Conservation (phyloP, 2,329 filamentous ascomycete genomes). For the Tolypocladium ophioglossoides region DNA sequence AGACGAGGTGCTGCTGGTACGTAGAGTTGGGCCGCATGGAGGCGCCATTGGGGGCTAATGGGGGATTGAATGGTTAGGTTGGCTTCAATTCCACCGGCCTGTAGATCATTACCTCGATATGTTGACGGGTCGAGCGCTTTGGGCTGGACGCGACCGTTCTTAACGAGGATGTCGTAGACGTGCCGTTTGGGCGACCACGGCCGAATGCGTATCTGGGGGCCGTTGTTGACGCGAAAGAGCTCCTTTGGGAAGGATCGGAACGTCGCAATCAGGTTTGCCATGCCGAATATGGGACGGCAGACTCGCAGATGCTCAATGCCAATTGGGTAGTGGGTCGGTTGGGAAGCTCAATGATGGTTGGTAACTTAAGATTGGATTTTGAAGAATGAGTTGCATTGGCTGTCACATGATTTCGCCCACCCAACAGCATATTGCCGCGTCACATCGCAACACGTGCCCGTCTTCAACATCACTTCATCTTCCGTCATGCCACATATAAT, state of each 20-base stretch:
- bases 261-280: conserved; percentile 2
- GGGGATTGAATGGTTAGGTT: not conserved
- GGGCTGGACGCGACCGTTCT: conserved; percentile 1
- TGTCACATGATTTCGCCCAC: too few relatives aligned
- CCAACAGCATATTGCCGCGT: too few relatives aligned
- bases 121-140: conserved; percentile 3
- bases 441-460: too few relatives aligned
- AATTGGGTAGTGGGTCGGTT: too few relatives aligned
- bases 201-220: conserved; percentile 2
- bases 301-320: too few relatives aligned
- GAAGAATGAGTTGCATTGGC: too few relatives aligned
- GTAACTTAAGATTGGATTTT: too few relatives aligned
- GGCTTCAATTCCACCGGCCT: too few relatives aligned
- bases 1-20: conserved; percentile 9
- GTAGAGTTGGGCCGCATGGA: conserved; percentile 10
- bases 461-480: too few relatives aligned
- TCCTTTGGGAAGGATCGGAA: conserved; percentile 5
- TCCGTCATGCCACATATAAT: too few relatives aligned
- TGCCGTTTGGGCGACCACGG: conserved; percentile 4
- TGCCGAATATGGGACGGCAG: not conserved
- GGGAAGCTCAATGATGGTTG: too few relatives aligned
- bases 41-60: conserved; percentile 11
- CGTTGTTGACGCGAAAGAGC: conserved; percentile 8
- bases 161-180: conserved; percentile 1
- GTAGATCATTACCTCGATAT: conserved; percentile 3